These are phyloP conservation scores for Xylaria sp. DNA, from an alignment of 2,329 filamentous ascomycete species.

Conservation along the genomic window DNA sequence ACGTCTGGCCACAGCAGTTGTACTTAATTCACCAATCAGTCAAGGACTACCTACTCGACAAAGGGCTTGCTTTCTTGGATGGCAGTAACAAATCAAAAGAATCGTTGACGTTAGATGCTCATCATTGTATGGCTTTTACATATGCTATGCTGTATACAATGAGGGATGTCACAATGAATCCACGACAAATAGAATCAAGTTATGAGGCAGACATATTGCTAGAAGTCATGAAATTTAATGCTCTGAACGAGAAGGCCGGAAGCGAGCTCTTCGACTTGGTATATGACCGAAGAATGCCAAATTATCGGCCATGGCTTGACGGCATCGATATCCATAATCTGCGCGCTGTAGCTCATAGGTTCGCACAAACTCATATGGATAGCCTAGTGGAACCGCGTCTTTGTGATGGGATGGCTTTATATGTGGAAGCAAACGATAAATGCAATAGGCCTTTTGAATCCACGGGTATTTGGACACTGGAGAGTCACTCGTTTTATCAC, in stretches of 20 bases:
- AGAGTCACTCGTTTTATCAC: not conserved
- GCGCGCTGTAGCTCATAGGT: not conserved
- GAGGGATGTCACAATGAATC: not conserved
- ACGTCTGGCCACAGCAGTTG: not conserved
- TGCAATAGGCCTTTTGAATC: not conserved
- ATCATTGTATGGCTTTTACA: not conserved
- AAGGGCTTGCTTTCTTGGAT: constrained; percentile 6
- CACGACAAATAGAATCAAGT: not conserved
- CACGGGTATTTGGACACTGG: not conserved
- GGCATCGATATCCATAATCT: not conserved
- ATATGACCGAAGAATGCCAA: not conserved
- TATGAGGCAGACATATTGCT: not conserved
- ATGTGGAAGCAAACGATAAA: not conserved
- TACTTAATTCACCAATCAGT: constrained; percentile 16
- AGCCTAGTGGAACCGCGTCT: not conserved
- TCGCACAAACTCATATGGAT: not conserved
- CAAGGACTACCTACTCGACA: constrained; percentile 1
- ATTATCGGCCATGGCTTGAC: not conserved
- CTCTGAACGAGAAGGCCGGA: not conserved
- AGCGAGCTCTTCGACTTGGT: not conserved
- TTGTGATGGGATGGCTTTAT: not conserved
- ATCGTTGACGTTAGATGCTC: not conserved
- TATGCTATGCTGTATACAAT: not conserved
- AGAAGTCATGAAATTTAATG: not conserved
- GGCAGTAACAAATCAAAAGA: not conserved